Evolutionary conservation across 176 grass and related monocot species (phyloP).

Genomic region (Neostapfia colusana): DNA sequence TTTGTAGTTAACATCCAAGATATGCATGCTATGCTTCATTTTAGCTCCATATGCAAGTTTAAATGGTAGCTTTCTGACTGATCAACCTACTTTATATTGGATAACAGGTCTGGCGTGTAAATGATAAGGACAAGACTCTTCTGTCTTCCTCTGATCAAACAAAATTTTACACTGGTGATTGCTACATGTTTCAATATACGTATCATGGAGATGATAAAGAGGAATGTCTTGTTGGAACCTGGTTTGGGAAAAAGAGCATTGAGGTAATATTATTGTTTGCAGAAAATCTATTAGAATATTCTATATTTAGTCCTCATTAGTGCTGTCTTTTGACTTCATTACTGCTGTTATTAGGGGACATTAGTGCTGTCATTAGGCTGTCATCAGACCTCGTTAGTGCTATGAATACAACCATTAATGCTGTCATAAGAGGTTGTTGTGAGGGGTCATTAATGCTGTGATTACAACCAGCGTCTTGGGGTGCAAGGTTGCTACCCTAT

Average conservation of each 20-base stretch:
- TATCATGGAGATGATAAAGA: constrained; percentile 88
- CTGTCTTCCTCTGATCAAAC: constrained; percentile 61
- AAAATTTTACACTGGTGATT: constrained; percentile 93
- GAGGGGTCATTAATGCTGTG: too few species aligned
- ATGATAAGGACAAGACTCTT: constrained; percentile 72
- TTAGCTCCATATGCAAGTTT: constrained; percentile 6
- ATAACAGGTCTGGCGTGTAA: constrained; percentile 81
- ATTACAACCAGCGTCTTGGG: too few species aligned
- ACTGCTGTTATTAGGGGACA: too few species aligned
- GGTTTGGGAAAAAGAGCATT: constrained; percentile 87
- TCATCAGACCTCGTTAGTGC: too few species aligned
- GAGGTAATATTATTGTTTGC: constrained; percentile 58
- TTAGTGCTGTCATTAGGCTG: too few species aligned
- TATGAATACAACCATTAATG: too few species aligned
- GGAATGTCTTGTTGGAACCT: constrained; percentile 88
- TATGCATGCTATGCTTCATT: constrained; percentile 7
- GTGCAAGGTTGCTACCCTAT: too few species aligned
- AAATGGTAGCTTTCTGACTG: constrained; percentile 12
- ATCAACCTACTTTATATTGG: background rate
- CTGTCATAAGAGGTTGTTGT: too few species aligned
- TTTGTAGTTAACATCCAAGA: constrained; percentile 1
- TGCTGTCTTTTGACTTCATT: too few species aligned
- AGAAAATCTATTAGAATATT: constrained; percentile 26
- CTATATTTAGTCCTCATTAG: too few species aligned
- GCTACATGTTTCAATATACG: constrained; percentile 94